Evolutionary conservation across 176 grass and related monocot species (phyloP).

Genomic region (Hordeum marinum): DNA sequence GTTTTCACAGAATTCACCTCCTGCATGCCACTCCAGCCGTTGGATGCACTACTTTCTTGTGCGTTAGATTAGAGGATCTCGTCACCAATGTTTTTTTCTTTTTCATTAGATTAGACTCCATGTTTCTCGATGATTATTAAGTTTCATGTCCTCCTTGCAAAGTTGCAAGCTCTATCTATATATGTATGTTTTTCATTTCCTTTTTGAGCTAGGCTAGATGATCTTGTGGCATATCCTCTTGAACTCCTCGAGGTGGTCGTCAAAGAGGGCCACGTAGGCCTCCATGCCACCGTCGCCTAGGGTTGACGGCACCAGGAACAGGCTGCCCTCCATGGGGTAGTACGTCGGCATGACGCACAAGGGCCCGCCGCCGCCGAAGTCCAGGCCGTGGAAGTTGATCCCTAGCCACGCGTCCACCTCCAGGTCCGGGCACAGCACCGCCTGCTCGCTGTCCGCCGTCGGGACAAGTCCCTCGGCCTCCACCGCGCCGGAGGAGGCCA

Average conservation of each 20-base stretch:
- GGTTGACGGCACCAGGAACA: conserved; percentile 16
- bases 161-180: background rate
- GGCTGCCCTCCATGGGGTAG: conserved; percentile 9
- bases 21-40: too few species aligned
- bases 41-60: too few species aligned
- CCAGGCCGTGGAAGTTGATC: conserved; percentile 27
- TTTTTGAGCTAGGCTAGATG: background rate
- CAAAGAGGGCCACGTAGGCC: conserved; percentile 1
- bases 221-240: conserved; percentile 11
- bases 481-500: conserved; percentile 16
- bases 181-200: background rate
- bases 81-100: too few species aligned
- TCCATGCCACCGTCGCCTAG: conserved; percentile 8
- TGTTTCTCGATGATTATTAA: too few species aligned
- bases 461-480: conserved; percentile 28
- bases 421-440: conserved; percentile 26
- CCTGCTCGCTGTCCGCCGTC: conserved; percentile 11
- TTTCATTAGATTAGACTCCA: too few species aligned
- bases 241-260: background rate
- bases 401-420: conserved; percentile 44
- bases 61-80: too few species aligned
- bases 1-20: too few species aligned
- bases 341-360: conserved; percentile 13
- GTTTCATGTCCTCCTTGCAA: too few species aligned
- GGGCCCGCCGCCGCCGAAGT: conserved; percentile 26